These are phyloP conservation scores for Trametes gibbosa DNA, from an alignment of 768 basidiomycete species.

Conservation along the genomic window DNA sequence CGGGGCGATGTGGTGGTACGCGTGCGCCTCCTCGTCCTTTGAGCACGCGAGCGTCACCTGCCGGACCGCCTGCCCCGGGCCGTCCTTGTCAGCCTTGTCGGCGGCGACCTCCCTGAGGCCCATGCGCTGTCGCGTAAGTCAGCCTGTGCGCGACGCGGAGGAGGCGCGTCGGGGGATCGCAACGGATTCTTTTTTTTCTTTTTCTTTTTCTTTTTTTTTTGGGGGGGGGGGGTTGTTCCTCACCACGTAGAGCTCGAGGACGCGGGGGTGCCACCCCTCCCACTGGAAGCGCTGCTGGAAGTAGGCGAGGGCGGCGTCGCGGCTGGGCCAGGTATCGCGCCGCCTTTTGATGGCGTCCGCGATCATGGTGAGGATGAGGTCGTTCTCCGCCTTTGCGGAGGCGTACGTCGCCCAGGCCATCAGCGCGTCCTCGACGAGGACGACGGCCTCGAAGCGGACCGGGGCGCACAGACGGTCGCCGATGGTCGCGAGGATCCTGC, in stretches of 20 bases:
- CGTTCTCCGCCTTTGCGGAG: background rate
- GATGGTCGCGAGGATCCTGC: background rate
- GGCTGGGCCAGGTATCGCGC: background rate
- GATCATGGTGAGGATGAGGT: background rate
- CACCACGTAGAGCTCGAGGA: slow-evolving; percentile 6
- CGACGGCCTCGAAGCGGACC: background rate
- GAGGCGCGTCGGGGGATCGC: too few species aligned
- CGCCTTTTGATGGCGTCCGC: background rate
- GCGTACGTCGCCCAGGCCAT: too few species aligned
- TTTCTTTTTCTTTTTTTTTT: too few species aligned
- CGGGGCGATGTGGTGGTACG: too few species aligned
- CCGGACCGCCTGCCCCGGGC: too few species aligned
- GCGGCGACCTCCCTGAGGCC: background rate
- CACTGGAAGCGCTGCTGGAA: slow-evolving; percentile 9
- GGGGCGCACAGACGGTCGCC: background rate
- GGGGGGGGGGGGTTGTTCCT: too few species aligned
- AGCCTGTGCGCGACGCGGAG: background rate
- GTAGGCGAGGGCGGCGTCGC: background rate
- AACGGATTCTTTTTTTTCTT: too few species aligned
- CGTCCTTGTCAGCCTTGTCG: too few species aligned
- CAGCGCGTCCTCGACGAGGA: background rate
- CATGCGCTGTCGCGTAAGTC: background rate
- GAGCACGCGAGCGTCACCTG: too few species aligned
- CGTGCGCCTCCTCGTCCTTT: too few species aligned
- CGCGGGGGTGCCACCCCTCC: slow-evolving; percentile 1